Evolutionary conservation across 495 filamentous ascomycete genomes (phyloP), one percentile per base, ranked within the genome.

Genomic region (Penicillium roqueforti): DNA sequence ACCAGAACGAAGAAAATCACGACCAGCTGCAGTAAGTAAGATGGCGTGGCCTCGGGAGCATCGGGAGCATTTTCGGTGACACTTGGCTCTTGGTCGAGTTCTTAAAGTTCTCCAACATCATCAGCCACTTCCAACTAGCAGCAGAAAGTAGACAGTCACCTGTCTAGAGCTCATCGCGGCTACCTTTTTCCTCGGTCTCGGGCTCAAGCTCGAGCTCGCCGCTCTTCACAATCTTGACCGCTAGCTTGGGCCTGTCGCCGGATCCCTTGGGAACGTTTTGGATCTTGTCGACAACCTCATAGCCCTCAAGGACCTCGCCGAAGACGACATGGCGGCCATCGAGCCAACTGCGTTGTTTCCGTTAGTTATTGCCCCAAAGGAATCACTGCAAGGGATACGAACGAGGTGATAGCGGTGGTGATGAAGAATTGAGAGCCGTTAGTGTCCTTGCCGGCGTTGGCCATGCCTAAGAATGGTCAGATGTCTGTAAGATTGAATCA

Each of bases 401-500:
- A 92, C 87, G 80, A 78, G 63, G 89, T 93, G 63, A 89, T 69
- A 57, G 86, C 84, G 58, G 90, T 93, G 64, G 89, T 95, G 58
- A 95, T 93, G 82, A 95, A 98, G 82, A 98, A 97, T 75, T 99
- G 95, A 45, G 89, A 95, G 62, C 95, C 95, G 68, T 99, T 99
- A 78, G 93, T 99, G 70, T 97, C 89, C 75, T 89, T 87, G 72
- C 95, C 93, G 54, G 92, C 86, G 73, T 99, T 99, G 70, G 93
- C 93, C 92, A 96, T 97, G 76, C 86, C 88, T 75, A 32, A 20
- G n/a, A 85, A 26, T 36, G 13, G 29, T 52, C 19, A 52, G 69
- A 31, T 76, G 42, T 32, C 8, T 66, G 66, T 83, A 77, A 65
- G 75, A 20, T 46, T 44, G 1, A 14, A 36, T 28, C 9, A 13